phyloP scores from a whole-genome alignment of 352 stramenopile genomes.

The Phytophthora hibernalis region DNA sequence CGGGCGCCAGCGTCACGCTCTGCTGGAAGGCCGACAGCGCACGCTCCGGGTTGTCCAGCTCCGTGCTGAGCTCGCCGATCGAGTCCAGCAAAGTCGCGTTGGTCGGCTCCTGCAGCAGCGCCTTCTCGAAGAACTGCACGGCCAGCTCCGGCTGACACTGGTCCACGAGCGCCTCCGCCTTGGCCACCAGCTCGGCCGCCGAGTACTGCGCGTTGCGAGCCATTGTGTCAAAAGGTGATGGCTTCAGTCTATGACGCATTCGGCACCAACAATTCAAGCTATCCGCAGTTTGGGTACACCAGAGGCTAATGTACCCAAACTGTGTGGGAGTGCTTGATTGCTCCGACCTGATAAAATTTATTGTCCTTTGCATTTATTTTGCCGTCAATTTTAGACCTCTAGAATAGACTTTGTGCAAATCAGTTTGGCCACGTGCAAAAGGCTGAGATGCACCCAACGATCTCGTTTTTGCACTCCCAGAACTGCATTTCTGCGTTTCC shows the following conservation, averaged over 20 bases:
- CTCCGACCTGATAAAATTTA: no score
- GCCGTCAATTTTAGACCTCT: no score
- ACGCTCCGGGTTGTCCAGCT: slow-evolving; percentile 83
- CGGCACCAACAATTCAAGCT: slow-evolving; percentile 3
- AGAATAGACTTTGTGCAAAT: no score
- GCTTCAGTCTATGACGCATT: not conserved
- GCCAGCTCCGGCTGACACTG: slow-evolving; percentile 86
- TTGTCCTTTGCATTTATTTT: no score
- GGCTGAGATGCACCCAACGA: no score
- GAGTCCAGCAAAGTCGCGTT: slow-evolving; percentile 80
- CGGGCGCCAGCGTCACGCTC: slow-evolving; percentile 69
- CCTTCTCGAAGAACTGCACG: slow-evolving; percentile 87
- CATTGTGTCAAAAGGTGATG: slow-evolving; percentile 34
- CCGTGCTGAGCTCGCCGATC: slow-evolving; percentile 83
- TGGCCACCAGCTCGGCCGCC: slow-evolving; percentile 78
- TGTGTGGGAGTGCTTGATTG: no score
- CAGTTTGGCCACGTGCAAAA: no score
- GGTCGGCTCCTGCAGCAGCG: slow-evolving; percentile 67
- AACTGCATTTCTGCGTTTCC: no score
- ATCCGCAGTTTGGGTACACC: not conserved
- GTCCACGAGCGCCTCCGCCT: slow-evolving; percentile 86
- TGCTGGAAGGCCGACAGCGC: slow-evolving; percentile 76
- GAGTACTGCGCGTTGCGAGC: slow-evolving; percentile 50
- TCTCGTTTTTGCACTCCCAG: no score
- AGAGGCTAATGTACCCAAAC: no score